Evolutionary conservation across 164 flowering plant species (phyloP).

Genomic region (Annona squamosa): DNA sequence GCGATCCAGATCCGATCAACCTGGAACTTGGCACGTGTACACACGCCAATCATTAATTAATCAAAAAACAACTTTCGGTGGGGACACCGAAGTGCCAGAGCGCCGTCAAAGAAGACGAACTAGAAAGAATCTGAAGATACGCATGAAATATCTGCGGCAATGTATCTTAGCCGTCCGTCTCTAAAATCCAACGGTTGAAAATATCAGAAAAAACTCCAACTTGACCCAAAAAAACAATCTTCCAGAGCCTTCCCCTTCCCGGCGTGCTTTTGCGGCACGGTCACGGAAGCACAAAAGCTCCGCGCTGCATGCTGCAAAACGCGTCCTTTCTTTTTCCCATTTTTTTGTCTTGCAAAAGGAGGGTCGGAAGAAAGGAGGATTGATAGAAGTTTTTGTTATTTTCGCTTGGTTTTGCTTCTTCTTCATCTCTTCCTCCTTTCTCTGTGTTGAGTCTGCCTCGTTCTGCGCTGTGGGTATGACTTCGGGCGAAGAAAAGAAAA

Average conservation of each 20-base stretch:
- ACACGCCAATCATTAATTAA: no score
- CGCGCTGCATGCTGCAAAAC: constrained; percentile 1
- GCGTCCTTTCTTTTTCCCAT: neutral
- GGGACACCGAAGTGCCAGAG: neutral
- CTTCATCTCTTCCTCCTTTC: neutral
- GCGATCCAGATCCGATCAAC: no score
- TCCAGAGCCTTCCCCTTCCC: constrained; percentile 4
- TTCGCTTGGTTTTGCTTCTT: neutral
- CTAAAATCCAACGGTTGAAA: neutral
- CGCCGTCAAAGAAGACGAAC: neutral
- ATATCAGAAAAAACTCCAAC: neutral
- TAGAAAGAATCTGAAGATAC: constrained; percentile 8
- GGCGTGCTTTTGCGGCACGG: neutral
- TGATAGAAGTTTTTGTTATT: neutral
- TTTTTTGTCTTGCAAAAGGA: neutral
- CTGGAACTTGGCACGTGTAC: no score
- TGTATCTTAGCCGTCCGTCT: neutral
- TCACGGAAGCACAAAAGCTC: constrained; percentile 4
- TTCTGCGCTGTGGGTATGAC: constrained; percentile 28
- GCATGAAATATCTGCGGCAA: neutral
- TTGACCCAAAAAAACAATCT: neutral
- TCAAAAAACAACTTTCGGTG: neutral
- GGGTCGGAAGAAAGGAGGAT: neutral
- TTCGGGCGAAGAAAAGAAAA: constrained; percentile 30
- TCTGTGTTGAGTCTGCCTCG: neutral